Percentiles rank a stretch among this genome's conserved stretches.
phyloP scores from a whole-genome alignment of 345 rosid genomes.

The Adansonia digitata region DNA sequence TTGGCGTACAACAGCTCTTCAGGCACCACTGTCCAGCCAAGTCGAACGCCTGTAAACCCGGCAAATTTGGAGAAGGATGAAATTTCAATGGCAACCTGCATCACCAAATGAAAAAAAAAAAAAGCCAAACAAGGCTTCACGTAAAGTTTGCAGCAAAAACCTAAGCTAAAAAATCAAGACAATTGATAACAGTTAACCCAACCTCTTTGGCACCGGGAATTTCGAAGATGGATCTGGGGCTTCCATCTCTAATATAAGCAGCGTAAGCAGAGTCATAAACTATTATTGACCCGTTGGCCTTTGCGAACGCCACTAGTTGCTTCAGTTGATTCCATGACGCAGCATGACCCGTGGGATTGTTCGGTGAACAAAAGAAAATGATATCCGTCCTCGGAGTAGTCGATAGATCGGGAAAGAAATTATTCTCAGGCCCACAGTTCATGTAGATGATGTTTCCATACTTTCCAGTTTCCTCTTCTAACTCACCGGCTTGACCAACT shows the following conservation, averaged over 20 bases:
- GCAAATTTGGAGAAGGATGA: constrained; percentile 85
- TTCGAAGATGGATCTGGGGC: constrained; percentile 73
- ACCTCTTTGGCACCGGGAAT: constrained; percentile 93
- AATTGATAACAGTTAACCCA: not conserved
- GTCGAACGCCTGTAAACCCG: constrained; percentile 86
- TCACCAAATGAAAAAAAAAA: not conserved
- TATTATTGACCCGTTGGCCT: constrained; percentile 61
- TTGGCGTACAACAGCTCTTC: constrained; percentile 58
- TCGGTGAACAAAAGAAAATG: constrained; percentile 90
- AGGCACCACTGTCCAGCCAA: constrained; percentile 86
- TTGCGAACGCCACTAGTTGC: constrained; percentile 61
- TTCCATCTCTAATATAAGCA: constrained; percentile 56
- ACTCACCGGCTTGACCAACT: constrained; percentile 60
- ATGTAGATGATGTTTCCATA: constrained; percentile 59
- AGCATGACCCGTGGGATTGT: constrained; percentile 78
- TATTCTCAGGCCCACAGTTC: constrained; percentile 51
- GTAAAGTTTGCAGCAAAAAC: not conserved
- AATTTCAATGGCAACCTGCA: constrained; percentile 75
- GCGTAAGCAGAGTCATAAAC: constrained; percentile 72
- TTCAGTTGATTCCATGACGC: constrained; percentile 52
- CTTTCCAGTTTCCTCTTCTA: constrained; percentile 43
- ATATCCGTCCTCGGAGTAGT: constrained; percentile 56
- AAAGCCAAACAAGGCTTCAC: not conserved
- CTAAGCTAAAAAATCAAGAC: not conserved
- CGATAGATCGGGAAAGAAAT: constrained; percentile 62